phyloP scores from a whole-genome alignment of 1,284 basidiomycete species.

The Sutorius eximius region DNA sequence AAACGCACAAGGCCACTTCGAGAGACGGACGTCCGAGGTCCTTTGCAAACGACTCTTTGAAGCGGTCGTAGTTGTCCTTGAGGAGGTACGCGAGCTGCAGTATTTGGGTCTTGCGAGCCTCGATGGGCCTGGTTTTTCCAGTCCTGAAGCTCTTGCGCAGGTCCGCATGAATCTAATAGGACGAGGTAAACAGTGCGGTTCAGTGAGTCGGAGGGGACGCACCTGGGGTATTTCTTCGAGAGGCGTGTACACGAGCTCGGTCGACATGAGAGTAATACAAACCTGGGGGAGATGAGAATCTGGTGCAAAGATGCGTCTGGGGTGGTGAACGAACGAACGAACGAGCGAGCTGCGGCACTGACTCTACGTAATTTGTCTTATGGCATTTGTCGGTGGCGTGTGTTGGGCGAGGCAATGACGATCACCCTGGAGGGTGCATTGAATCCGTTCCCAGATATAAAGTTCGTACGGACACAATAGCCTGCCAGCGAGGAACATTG shows the following conservation, averaged over 20 bases:
- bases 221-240: slow-evolving; percentile 45
- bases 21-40: slow-evolving; percentile 60
- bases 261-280: slow-evolving; percentile 18
- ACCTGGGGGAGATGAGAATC: not conserved
- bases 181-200: not conserved
- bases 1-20: slow-evolving; percentile 57
- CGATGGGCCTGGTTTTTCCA: slow-evolving; percentile 59
- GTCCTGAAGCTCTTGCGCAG: slow-evolving; percentile 53
- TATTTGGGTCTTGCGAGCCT: slow-evolving; percentile 66
- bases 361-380: not conserved
- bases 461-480: too few relatives aligned
- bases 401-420: too few relatives aligned
- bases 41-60: slow-evolving; percentile 52
- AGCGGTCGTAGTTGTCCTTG: slow-evolving; percentile 59
- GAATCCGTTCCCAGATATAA: too few relatives aligned
- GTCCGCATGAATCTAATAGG: slow-evolving; percentile 49
- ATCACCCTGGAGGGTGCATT: too few relatives aligned
- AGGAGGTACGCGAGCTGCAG: slow-evolving; percentile 65
- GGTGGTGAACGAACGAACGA: too few relatives aligned
- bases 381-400: too few relatives aligned
- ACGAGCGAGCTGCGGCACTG: not conserved
- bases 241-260: slow-evolving; percentile 33
- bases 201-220: not conserved
- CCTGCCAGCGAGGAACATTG: too few relatives aligned
- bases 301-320: not conserved